These are phyloP conservation scores for Leptographium wingfieldii DNA, from an alignment of 2,329 filamentous ascomycete genomes.

Conservation along the genomic window DNA sequence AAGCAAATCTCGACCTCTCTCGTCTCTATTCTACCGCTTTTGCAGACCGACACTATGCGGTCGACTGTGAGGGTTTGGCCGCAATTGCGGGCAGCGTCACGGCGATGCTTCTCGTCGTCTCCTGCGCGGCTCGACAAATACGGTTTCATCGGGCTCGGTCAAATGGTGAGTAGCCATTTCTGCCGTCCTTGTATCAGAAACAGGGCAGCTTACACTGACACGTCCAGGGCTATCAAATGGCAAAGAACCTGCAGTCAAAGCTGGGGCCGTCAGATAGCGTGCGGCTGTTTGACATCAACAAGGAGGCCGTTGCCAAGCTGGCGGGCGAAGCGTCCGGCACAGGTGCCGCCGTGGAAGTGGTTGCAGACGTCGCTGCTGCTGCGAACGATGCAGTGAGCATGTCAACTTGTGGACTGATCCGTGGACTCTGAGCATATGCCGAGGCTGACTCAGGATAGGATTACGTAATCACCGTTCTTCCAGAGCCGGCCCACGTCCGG, in stretches of 20 bases:
- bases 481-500: conserved; percentile 78
- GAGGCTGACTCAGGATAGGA: conserved; percentile 48
- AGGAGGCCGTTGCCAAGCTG: conserved; percentile 31
- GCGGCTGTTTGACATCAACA: conserved; percentile 45
- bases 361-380: conserved; percentile 32
- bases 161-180: conserved; percentile 38
- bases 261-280: conserved; percentile 37
- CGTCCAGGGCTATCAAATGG: conserved; percentile 48
- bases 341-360: conserved; percentile 35
- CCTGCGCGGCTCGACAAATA: conserved; percentile 36
- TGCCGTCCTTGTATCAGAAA: neutral
- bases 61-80: conserved; percentile 14
- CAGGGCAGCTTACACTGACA: neutral
- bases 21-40: neutral
- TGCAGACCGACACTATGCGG: conserved; percentile 12
- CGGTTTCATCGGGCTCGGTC: conserved; percentile 47
- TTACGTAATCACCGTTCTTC: conserved; percentile 76
- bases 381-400: conserved; percentile 37
- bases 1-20: neutral
- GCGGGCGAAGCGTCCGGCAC: conserved; percentile 30
- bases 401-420: neutral
- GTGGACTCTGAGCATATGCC: neutral
- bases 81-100: conserved; percentile 20
- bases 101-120: conserved; percentile 38
- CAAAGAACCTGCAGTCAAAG: conserved; percentile 47